Conservation (phyloP, 306 rosid genomes). For the Lagenaria siceraria region DNA sequence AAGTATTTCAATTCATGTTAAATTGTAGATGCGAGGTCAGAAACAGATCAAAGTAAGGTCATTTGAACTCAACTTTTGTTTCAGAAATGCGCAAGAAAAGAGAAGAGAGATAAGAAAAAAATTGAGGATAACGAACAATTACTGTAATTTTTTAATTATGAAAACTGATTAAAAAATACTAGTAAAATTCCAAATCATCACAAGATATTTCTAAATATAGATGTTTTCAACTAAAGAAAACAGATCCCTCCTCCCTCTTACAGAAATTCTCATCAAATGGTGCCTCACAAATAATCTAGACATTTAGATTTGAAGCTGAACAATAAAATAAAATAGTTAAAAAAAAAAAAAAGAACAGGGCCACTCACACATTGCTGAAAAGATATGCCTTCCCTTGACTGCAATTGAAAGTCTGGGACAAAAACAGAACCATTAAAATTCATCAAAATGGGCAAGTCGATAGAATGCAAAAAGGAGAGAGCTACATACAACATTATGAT, state of each 20-base stretch:
- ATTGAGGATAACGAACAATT: neutral
- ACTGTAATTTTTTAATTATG: neutral
- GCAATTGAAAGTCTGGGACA: constrained; percentile 59
- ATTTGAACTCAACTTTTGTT: neutral
- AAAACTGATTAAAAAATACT: neutral
- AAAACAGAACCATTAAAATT: constrained; percentile 27
- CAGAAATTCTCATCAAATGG: neutral
- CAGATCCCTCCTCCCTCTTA: neutral
- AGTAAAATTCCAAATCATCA: neutral
- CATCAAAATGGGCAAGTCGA: neutral
- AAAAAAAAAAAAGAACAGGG: neutral
- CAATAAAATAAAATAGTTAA: neutral
- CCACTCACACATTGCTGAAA: constrained; percentile 73
- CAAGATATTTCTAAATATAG: neutral
- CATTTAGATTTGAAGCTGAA: neutral
- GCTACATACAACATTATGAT: neutral
- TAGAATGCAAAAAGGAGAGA: neutral
- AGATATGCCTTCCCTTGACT: constrained; percentile 69
- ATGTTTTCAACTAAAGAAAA: neutral
- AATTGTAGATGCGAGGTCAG: neutral
- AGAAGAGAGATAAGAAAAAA: neutral
- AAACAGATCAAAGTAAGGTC: neutral
- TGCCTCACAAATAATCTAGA: neutral
- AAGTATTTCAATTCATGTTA: neutral
- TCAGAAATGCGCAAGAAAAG: neutral